phyloP scores from a whole-genome alignment of 352 stramenopile genomes.

The Pythium rishiriense region DNA sequence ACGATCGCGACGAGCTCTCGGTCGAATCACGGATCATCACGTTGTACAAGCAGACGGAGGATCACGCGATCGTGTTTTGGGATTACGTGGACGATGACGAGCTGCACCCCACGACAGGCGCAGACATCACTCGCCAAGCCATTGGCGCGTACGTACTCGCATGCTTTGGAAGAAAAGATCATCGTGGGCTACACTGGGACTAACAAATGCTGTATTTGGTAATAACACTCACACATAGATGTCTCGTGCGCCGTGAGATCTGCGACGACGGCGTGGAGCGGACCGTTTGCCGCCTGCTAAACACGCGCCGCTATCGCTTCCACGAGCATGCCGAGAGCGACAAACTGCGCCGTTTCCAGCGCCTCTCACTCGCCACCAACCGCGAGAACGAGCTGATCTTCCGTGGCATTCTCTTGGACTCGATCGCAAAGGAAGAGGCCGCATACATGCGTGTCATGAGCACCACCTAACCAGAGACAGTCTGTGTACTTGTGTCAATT shows the following conservation, averaged over 20 bases:
- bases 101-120: constrained; percentile 21
- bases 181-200: not conserved
- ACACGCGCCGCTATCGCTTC: constrained; percentile 15
- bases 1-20: constrained; percentile 9
- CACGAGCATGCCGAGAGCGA: not conserved
- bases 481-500: no score
- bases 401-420: constrained; percentile 2
- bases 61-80: constrained; percentile 33
- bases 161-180: not conserved
- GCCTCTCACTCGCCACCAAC: not conserved
- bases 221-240: no score
- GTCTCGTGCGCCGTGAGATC: constrained; percentile 14
- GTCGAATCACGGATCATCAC: constrained; percentile 34
- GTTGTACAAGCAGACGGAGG: constrained; percentile 30
- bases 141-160: constrained; percentile 17
- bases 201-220: not conserved
- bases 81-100: constrained; percentile 40
- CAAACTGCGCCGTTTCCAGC: not conserved
- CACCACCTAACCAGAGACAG: not conserved
- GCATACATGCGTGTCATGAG: not conserved
- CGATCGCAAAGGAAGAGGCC: constrained; percentile 15
- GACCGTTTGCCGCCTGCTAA: constrained; percentile 5
- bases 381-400: constrained; percentile 20
- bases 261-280: constrained; percentile 18
- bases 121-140: constrained; percentile 29